These are phyloP conservation scores for Platanthera zijinensis DNA, from an alignment of 106 monocot genomes.

Conservation along the genomic window DNA sequence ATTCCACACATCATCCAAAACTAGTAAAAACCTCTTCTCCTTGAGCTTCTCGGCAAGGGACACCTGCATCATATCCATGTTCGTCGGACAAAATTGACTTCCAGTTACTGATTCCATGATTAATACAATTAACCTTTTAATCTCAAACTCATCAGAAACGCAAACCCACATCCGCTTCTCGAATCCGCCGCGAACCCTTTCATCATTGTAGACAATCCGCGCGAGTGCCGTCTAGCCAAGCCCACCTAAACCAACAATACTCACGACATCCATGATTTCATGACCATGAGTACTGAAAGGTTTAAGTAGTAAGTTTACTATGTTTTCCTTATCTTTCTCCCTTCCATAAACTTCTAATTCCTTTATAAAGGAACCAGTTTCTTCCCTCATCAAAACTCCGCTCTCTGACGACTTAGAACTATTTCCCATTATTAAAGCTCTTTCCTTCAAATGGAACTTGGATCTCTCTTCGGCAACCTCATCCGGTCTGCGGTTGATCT, in stretches of 20 bases:
- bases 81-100: not conserved
- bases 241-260: constrained; percentile 41
- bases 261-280: constrained; percentile 13
- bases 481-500: constrained; percentile 23
- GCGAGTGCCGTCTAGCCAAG: constrained; percentile 42
- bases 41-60: not conserved
- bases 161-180: not conserved
- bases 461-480: constrained; percentile 26
- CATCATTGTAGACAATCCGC: constrained; percentile 27
- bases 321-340: constrained; percentile 8
- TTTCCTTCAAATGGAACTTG: constrained; percentile 14
- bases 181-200: constrained; percentile 20
- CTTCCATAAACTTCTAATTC: constrained; percentile 27
- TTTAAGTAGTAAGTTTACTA: constrained; percentile 8
- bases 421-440: not conserved
- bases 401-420: not conserved
- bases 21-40: constrained; percentile 19
- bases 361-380: constrained; percentile 25
- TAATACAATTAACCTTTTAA: too few relatives aligned
- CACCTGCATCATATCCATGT: constrained; percentile 4
- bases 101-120: too few relatives aligned
- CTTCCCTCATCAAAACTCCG: not conserved
- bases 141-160: too few relatives aligned
- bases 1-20: constrained; percentile 44
- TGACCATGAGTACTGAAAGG: not conserved